Conservation (phyloP, 2,329 filamentous ascomycete genomes). For the Penicillium brasilianum region DNA sequence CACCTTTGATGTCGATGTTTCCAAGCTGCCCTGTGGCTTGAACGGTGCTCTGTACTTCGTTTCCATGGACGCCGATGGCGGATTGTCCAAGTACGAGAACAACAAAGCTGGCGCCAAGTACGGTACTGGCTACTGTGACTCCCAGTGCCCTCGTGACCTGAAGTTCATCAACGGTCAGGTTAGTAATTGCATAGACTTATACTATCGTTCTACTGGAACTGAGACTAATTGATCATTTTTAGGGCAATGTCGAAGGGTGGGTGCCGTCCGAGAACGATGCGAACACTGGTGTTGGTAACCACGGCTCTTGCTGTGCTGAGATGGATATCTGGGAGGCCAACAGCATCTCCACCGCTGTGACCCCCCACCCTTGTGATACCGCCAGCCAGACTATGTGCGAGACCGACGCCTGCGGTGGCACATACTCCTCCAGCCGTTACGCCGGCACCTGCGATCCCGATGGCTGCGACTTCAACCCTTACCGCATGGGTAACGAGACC, state of each 20-base stretch:
- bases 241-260: slow-evolving; percentile 63
- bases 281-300: slow-evolving; percentile 59
- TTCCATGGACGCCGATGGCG: slow-evolving; percentile 66
- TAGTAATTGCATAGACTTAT: not conserved
- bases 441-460: slow-evolving; percentile 69
- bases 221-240: slow-evolving; percentile 6
- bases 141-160: slow-evolving; percentile 60
- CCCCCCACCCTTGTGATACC: slow-evolving; percentile 67
- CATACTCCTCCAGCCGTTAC: slow-evolving; percentile 61
- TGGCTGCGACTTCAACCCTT: slow-evolving; percentile 73
- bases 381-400: slow-evolving; percentile 58
- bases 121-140: slow-evolving; percentile 69
- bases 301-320: slow-evolving; percentile 69
- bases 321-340: slow-evolving; percentile 77
- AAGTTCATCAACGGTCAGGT: slow-evolving; percentile 52
- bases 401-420: slow-evolving; percentile 59
- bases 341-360: slow-evolving; percentile 66
- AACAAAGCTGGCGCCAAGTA: slow-evolving; percentile 65
- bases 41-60: slow-evolving; percentile 74
- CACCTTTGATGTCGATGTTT: slow-evolving; percentile 74
- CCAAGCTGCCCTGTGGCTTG: slow-evolving; percentile 69
- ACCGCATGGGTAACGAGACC: slow-evolving; percentile 66
- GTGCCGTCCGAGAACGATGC: slow-evolving; percentile 57
- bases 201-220: not conserved
- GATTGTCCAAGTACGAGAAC: slow-evolving; percentile 54